Evolutionary conservation across 192 early-diverging fungal species (phyloP).

Genomic region (Piromyces sp.): DNA sequence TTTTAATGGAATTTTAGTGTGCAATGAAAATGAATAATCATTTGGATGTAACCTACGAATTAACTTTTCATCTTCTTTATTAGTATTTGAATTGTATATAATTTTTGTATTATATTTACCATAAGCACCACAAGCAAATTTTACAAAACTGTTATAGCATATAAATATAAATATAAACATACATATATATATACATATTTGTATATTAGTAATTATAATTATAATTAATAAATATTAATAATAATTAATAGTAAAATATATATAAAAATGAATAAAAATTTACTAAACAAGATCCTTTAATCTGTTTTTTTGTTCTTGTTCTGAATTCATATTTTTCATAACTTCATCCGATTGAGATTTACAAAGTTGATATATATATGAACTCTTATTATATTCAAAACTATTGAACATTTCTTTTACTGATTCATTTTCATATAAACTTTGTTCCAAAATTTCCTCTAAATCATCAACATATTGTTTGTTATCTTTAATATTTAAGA

Average conservation of each 20-base stretch:
- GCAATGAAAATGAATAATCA: not conserved
- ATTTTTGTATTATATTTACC: not conserved
- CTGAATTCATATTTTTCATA: not conserved
- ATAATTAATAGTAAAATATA: too few species aligned
- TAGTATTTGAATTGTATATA: not conserved
- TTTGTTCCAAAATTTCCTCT: not conserved
- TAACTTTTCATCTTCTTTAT: not conserved
- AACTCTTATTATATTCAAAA: not conserved
- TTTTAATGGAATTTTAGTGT: not conserved
- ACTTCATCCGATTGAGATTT: not conserved
- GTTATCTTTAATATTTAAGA: not conserved
- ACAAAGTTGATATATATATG: not conserved
- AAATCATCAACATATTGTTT: not conserved
- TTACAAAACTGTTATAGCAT: not conserved
- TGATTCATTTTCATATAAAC: not conserved
- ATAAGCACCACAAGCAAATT: not conserved
- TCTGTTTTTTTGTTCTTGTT: not conserved
- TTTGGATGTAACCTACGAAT: not conserved
- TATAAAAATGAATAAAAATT: not conserved
- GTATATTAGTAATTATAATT: too few species aligned
- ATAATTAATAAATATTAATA: too few species aligned
- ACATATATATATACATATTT: too few species aligned
- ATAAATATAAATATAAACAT: too few species aligned
- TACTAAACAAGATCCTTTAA: not conserved
- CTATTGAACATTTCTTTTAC: not conserved